These are phyloP conservation scores for Rosa hybrid DNA, from an alignment of 331 rosid species.

Conservation along the genomic window DNA sequence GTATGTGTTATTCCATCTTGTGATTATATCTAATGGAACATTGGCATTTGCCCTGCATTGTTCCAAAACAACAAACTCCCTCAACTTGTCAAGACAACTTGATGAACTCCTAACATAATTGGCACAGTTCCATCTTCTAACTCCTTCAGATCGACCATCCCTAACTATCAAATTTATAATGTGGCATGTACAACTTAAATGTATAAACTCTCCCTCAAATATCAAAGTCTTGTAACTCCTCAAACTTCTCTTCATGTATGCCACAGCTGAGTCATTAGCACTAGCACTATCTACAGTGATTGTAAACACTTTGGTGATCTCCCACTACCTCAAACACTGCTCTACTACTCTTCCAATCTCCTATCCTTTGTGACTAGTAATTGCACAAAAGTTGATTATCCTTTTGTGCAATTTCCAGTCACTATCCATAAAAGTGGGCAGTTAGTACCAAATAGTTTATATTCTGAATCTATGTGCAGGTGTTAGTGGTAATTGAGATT, in stretches of 20 bases:
- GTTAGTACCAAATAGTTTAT: neutral
- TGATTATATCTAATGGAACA: neutral
- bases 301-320: neutral
- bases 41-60: neutral
- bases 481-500: neutral
- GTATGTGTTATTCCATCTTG: neutral
- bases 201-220: no score
- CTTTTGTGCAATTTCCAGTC: neutral
- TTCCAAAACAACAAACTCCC: neutral
- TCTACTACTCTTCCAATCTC: neutral
- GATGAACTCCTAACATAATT: neutral
- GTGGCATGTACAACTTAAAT: no score
- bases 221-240: no score
- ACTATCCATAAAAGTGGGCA: neutral
- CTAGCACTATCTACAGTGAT: neutral
- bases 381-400: neutral
- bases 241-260: no score
- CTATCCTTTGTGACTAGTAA: neutral
- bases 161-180: no score
- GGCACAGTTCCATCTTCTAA: neutral
- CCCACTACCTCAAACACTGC: neutral
- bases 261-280: neutral
- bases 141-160: neutral
- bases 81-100: neutral
- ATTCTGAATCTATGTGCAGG: neutral